These are phyloP conservation scores for Rhamnella rubrinervis DNA, from an alignment of 331 rosid genomes.

Conservation along the genomic window DNA sequence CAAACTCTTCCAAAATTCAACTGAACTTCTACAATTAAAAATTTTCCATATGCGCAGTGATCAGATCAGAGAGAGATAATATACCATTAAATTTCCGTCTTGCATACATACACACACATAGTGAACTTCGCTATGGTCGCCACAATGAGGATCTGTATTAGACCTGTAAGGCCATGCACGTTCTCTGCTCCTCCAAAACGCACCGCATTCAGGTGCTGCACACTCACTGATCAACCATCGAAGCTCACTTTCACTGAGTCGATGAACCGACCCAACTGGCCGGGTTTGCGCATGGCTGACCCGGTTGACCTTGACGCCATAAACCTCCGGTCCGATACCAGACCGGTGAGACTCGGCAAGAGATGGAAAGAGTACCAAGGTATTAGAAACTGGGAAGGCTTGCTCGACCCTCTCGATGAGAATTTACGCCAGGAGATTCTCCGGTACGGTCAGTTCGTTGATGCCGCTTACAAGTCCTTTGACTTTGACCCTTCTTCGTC, in stretches of 20 bases:
- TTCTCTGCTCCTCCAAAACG: neutral
- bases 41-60: no score
- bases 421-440: conserved; percentile 45
- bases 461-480: conserved; percentile 44
- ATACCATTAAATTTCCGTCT: no score
- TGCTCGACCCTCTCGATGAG: conserved; percentile 49
- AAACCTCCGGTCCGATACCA: neutral
- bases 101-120: no score
- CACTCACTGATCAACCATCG: conserved; percentile 1
- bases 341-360: conserved; percentile 24
- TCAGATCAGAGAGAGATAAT: no score
- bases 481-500: conserved; percentile 45
- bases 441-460: conserved; percentile 51
- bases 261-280: no score
- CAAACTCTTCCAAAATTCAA: neutral
- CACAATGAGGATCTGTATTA: neutral
- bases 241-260: neutral
- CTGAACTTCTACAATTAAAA: neutral
- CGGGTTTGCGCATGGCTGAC: neutral
- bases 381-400: conserved; percentile 43
- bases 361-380: conserved; percentile 57
- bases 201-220: conserved; percentile 7
- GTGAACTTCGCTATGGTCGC: no score
- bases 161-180: conserved; percentile 11
- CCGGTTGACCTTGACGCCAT: conserved; percentile 3